Evolutionary conservation across 164 flowering plant genomes (phyloP), one percentile per base, ranked within the genome.

Genomic region (Annona squamosa): DNA sequence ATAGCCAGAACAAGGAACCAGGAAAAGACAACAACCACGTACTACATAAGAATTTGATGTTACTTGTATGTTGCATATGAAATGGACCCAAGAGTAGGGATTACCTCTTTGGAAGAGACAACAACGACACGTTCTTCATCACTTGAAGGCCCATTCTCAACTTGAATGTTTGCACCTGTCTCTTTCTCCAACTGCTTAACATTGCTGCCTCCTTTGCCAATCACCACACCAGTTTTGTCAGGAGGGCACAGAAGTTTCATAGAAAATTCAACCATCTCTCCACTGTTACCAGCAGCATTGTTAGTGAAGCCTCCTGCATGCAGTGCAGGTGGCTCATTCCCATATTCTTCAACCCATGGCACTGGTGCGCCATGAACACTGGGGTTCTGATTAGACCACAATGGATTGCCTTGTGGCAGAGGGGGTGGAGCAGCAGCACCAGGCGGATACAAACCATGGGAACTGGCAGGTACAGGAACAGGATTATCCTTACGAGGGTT

Each of bases 191-290:
- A 67, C 77, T 86, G 88, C 65, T 70, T 87, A 10, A 89, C 88
- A 78, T 81, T 83, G 70, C 63, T 70, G 61, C 96, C 96, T 61
- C 91, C 91, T 78, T 85, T 91, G 37, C 96, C 96, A 80, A 91
- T 91, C 17, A 91, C 89, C n/a, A 83, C 83, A 48, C 91, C 90
- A 79, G 89, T 86, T 75, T 82, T 91, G 43, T 70, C 88, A 81
- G 84, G 73, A 17, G 88, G 80, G 77, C 93, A 91, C 79, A 91
- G 76, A 71, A 91, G 84, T 77, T 89, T 87, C 86, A 90, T 81
- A 10, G 82, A 81, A 73, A 90, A 90, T 73, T 89, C 91, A 74
- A 75, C 84, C 70, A 83, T 72, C 26, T 82, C 87, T 69, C 73
- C 84, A 74, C 73, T 75, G 68, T 76, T 78, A 59, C 77, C 75